Base-by-base conservation (phyloP, 208 protist species). In the Histomonas meleagridis region DNA sequence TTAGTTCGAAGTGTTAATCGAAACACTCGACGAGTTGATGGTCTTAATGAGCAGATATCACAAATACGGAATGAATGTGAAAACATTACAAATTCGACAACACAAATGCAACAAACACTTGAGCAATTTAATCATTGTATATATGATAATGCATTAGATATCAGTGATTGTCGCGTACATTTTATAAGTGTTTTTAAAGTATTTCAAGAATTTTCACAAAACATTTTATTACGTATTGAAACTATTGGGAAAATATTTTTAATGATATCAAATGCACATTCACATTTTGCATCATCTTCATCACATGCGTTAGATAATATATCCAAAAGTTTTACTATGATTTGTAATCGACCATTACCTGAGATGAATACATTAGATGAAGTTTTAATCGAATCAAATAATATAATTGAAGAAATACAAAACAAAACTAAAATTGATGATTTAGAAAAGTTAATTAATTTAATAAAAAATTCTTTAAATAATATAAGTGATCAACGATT, bases 101-200 rank as follows among this genome's bases (percentile, higher is more conserved):
- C 32, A 26, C 14, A 32, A 21, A 14, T 48, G 18, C 23, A 55
- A 43, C 4, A 51, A 51, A 46, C 46, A 32, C 1, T 86, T 0
- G 16, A 86, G 10, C 43, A 86, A 38, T 86, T 86, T 55, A 86
- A 86, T 86, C 76, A 86, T 16, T 28, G 32, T 21, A 51, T 86
- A 21, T 86, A 55, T 35, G 76, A 86, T 28, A 55, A 55, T 48
- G 40, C 26, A 49, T 38, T 43, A 26, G 40, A 86, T 7, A 5
- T 86, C 7, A 14, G 55, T 26, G 32, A n/a, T 2, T 57, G 16
- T 5, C 5, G n/a, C 9, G 55, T 32, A 16, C 10, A 86, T 14
- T 40, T 86, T 18, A 10, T 55, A 55, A 51, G 26, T 21, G 26
- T 26, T 21, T 55, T 86, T 26, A 12, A 86, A 38, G 21, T 55